Evolutionary conservation across 2,329 filamentous ascomycete genomes (phyloP), one percentile per base, ranked within the genome.

Genomic region (Biscogniauxia sp.): DNA sequence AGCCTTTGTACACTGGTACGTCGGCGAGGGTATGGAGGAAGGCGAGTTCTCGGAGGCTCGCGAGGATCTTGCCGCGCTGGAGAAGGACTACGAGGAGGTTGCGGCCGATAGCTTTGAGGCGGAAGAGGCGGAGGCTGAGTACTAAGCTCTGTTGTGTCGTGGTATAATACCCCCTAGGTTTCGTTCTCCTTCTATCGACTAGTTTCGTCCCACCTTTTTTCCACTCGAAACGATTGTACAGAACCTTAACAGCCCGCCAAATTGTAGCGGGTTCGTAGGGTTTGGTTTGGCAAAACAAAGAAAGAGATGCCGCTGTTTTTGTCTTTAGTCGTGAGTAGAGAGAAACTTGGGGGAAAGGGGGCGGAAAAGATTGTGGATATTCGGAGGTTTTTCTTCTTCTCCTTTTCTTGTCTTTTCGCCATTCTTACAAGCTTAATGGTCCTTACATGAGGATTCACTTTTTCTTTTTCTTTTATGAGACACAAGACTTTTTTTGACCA

Each of bases 1-100:
- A 68, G 88, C 88, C 62, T 90, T 91, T 70, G 88, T 90, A 53
- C 88, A 91, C 79, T 90, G 88, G 88, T 91, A 91, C 68, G 91
- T 95, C 57, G 91, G 91, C 67, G 91, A 95, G 80, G 91, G 91
- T 79, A 95, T 95, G 91, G 91, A 95, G 81, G 91, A 95, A 77
- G 91, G 91, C 71, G 91, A 95, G 78, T 95, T 95, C 81, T 90
- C 88, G 65, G 91, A 95, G 78, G 91, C 91, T 64, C 88, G 91
- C 69, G 91, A 95, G 80, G 91, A 95, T 75, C 82, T 95, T 63
- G 91, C 91, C 64, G 91, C 91, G 54, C 82, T 95, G 37, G 91
- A 94, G 83, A 91, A 89, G 81, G 91, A 94, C 72, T 94, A 94
- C 75, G 90, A 93, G 78, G 91, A 93, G 82, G 90, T 93, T 69